Evolutionary conservation across 2,329 filamentous ascomycete genomes (phyloP).

Genomic region (Bipolaris zeicola): DNA sequence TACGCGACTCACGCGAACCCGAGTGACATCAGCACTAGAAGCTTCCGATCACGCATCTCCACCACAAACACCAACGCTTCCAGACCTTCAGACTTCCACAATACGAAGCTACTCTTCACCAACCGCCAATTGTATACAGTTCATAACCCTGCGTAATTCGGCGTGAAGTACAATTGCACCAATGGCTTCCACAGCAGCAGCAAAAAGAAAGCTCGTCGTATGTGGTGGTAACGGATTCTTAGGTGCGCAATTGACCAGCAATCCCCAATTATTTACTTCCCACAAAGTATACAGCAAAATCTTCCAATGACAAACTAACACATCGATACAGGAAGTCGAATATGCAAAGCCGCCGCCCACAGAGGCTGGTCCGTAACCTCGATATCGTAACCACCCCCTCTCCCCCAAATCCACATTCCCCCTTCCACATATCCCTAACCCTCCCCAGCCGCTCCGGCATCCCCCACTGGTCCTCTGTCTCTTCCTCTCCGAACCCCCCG

Average conservation of each 20-base stretch:
- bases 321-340: conserved; percentile 64
- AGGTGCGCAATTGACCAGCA: conserved; percentile 52
- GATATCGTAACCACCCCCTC: conserved; percentile 68
- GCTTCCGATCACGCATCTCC: conserved; percentile 8
- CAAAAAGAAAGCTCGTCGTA: conserved; percentile 81
- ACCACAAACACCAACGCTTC: not conserved
- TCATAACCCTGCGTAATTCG: too few species aligned
- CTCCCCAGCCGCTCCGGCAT: conserved; percentile 79
- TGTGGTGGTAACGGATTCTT: conserved; percentile 94
- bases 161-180: conserved; percentile 6
- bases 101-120: not conserved
- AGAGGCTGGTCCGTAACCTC: conserved; percentile 92
- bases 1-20: conserved; percentile 24
- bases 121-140: not conserved
- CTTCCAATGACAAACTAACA: not conserved
- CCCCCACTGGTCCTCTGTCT: conserved; percentile 81
- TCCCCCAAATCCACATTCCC: not conserved
- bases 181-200: conserved; percentile 60
- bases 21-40: conserved; percentile 46
- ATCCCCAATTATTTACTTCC: not conserved
- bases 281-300: not conserved
- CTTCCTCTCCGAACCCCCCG: conserved; percentile 72
- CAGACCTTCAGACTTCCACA: not conserved
- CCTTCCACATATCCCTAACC: not conserved
- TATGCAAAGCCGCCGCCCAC: conserved; percentile 86